Evolutionary conservation across 1,284 basidiomycete genomes (phyloP).

Genomic region (Ustilago vetiveriae): DNA sequence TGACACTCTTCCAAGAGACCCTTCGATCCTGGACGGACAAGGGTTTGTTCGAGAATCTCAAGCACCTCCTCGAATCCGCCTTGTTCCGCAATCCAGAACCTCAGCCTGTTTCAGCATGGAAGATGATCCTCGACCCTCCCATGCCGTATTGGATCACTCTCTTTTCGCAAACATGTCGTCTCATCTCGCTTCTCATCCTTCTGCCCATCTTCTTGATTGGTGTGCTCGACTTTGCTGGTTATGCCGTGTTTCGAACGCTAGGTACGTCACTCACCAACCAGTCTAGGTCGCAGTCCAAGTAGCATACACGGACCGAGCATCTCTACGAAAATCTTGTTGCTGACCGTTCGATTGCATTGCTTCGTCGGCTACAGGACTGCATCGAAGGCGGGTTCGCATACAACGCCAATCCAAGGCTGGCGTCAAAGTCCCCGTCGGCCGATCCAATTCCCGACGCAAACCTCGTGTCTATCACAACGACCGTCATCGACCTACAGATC

Average conservation of each 20-base stretch:
- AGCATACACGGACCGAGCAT: too few species aligned
- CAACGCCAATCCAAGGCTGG: constrained; percentile 25
- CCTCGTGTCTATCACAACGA: constrained; percentile 31
- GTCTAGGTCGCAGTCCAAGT: too few species aligned
- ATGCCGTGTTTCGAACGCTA: constrained; percentile 59
- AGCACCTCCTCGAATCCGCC: constrained; percentile 18
- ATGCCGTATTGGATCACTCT: constrained; percentile 33
- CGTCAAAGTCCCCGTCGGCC: constrained; percentile 11
- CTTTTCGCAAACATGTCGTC: constrained; percentile 32
- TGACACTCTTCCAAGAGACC: constrained; percentile 12
- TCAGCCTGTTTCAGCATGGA: constrained; percentile 23
- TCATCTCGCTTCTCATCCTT: constrained; percentile 49
- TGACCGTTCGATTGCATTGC: not conserved
- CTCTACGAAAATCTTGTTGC: too few species aligned
- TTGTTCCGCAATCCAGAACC: constrained; percentile 33
- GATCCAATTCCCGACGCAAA: constrained; percentile 19
- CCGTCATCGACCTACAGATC: constrained; percentile 35
- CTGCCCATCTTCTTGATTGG: constrained; percentile 52
- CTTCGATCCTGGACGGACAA: constrained; percentile 13
- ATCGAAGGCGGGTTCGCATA: constrained; percentile 50
- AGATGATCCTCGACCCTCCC: constrained; percentile 35
- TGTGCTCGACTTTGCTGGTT: constrained; percentile 57
- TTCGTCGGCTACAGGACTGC: constrained; percentile 25
- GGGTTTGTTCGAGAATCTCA: not conserved
- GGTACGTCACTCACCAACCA: constrained; percentile 51